Evolutionary conservation across 805 yeast genomes (phyloP).

Genomic region (Yamadazyma paraphyllophila): DNA sequence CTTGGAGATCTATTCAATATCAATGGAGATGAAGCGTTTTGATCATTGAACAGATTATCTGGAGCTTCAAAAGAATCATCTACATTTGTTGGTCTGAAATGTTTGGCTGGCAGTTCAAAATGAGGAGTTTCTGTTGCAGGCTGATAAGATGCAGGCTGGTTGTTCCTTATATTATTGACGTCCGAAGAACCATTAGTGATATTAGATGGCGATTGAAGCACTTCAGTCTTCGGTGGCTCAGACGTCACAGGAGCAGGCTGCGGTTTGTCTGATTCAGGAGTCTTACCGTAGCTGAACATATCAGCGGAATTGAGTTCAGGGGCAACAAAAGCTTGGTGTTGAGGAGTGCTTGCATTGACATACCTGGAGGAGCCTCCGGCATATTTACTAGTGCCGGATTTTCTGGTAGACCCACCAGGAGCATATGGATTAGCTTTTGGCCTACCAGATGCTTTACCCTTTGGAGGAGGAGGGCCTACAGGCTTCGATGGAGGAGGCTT

Average conservation of each 20-base stretch:
- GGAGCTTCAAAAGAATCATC: conserved; percentile 30
- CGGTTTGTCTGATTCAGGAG: neutral
- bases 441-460: neutral
- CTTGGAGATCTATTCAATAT: conserved; percentile 1
- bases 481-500: conserved; percentile 9
- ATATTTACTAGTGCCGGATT: conserved; percentile 22
- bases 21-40: conserved; percentile 8
- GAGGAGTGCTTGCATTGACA: conserved; percentile 5
- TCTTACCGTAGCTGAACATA: conserved; percentile 16
- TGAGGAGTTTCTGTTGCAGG: neutral
- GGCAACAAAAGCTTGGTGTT: conserved; percentile 2
- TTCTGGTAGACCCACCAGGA: conserved; percentile 20
- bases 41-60: conserved; percentile 9
- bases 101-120: conserved; percentile 1
- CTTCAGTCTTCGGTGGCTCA: conserved; percentile 1
- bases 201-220: neutral
- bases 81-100: conserved; percentile 19
- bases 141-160: too few species aligned
- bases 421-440: conserved; percentile 35
- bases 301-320: conserved; percentile 10
- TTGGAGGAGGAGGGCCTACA: conserved; percentile 6
- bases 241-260: neutral
- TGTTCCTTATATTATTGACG: too few species aligned
- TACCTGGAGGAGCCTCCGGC: conserved; percentile 15
- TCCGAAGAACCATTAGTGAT: neutral